Base-by-base conservation (phyloP, 345 rosid species). In the Gossypium longicalyx region DNA sequence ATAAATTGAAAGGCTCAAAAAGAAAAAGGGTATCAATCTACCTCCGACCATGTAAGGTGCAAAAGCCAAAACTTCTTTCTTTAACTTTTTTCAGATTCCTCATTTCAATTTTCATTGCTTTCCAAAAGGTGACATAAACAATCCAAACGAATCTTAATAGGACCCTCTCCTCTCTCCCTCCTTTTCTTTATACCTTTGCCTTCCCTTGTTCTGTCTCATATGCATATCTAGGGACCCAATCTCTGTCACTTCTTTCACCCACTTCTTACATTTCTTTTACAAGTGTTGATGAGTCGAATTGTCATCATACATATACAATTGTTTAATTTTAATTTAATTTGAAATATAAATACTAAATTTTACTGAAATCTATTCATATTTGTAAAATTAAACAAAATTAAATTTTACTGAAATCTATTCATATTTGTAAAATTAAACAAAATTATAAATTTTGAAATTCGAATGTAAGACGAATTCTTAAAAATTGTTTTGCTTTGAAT, bases 71-170 rank as follows among this genome's bases (percentile, higher is more conserved):
- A 56, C 73, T 67, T 65, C 47, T 48, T 62, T 47, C 51, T 61
- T 45, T 7, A 59, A 16, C 67, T 49, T 60, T 61, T 70, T 45
- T 45, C 49, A 12, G 49, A 45, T 45, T 45, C 49, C 12, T 12
- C 12, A 45, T 45, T 45, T 45, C 41, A 34, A 34, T 34, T 34
- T 45, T 43, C 7, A 70, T 63, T 70, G 70, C 71, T 74, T 77
- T 77, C 29, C 4, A 67, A 78, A 75, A 75, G 74, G 48, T 77
- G 5, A 34, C 41, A 34, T 34, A 45, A 48, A 34, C 77, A 71
- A 60, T 65, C 72, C 62, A 75, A 67, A 67, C 64, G 74, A 78
- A 78, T 82, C 77, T 76, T 25, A 69, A 6, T 60, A 68, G 76
- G 81, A 59, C 79, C 77, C 79, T 62, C 67, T 15, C 45, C 61